Conservation (phyloP, 495 filamentous ascomycete genomes). For the Astrothelium subdiscretum region DNA sequence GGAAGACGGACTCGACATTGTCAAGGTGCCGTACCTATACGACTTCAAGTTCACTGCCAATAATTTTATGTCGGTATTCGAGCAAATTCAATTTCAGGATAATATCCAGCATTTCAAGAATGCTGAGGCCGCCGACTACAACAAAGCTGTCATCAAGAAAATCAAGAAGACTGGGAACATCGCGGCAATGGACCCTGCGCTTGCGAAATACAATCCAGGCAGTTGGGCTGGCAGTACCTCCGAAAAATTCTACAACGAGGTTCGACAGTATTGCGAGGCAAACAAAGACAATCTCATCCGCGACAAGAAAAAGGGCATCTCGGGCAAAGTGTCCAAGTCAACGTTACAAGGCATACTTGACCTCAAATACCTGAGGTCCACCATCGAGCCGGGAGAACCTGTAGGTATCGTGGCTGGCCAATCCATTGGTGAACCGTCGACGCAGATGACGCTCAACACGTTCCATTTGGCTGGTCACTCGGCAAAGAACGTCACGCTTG, state of each 20-base stretch:
- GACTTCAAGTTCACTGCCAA: conserved; percentile 84
- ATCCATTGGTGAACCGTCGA: conserved; percentile 92
- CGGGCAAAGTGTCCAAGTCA: conserved; percentile 49
- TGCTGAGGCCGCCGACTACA: conserved; percentile 43
- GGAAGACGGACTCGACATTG: conserved; percentile 89
- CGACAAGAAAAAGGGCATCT: conserved; percentile 56
- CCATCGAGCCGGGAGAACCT: conserved; percentile 95
- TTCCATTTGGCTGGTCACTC: conserved; percentile 99
- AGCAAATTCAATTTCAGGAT: conserved; percentile 39
- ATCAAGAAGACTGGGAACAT: conserved; percentile 56
- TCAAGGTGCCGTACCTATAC: conserved; percentile 82
- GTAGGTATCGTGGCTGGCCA: conserved; percentile 95
- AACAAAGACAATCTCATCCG: conserved; percentile 68
- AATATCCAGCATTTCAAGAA: conserved; percentile 36
- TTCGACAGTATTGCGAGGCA: conserved; percentile 62
- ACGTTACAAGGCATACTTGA: conserved; percentile 72
- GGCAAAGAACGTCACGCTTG: conserved; percentile 95
- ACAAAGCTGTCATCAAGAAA: conserved; percentile 71
- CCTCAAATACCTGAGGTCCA: conserved; percentile 82
- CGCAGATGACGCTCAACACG: conserved; percentile 99
- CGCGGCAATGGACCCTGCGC: conserved; percentile 63
- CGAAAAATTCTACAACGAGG: conserved; percentile 62
- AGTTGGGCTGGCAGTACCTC: conserved; percentile 75
- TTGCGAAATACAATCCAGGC: conserved; percentile 60
- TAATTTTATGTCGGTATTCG: conserved; percentile 52